Evolutionary conservation across 2,329 filamentous ascomycete genomes (phyloP).

Genomic region (Diaporthe australafricana): DNA sequence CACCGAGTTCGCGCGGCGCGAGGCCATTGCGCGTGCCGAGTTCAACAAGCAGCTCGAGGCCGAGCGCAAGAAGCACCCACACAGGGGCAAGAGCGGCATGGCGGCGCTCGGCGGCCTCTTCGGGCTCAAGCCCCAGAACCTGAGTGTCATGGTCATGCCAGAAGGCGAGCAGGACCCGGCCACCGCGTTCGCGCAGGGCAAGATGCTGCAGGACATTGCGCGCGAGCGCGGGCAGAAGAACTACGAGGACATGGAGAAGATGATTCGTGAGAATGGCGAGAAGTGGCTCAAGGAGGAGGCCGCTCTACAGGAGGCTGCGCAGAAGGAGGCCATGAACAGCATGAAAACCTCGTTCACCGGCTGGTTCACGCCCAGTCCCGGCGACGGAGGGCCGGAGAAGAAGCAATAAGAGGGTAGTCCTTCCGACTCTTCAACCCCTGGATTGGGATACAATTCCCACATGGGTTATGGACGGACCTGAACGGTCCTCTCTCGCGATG

Average conservation of each 20-base stretch:
- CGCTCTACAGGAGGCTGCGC: constrained; percentile 85
- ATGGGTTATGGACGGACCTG: not conserved
- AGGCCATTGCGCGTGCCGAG: constrained; percentile 85
- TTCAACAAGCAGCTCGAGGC: constrained; percentile 83
- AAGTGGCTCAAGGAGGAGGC: constrained; percentile 97
- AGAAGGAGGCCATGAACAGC: constrained; percentile 90
- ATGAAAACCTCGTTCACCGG: constrained; percentile 85
- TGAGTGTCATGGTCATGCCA: constrained; percentile 68
- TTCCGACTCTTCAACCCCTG: not conserved
- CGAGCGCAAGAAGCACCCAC: constrained; percentile 72
- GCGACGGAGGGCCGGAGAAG: not conserved
- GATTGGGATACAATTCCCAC: not conserved
- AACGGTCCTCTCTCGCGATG: not conserved
- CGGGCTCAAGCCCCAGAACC: constrained; percentile 79
- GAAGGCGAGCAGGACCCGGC: constrained; percentile 78
- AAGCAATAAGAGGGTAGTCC: constrained; percentile 2
- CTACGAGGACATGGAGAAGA: constrained; percentile 89
- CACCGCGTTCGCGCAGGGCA: constrained; percentile 88
- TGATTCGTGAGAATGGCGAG: constrained; percentile 93
- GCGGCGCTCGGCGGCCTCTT: constrained; percentile 78
- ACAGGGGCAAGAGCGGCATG: constrained; percentile 65
- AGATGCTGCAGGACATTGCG: constrained; percentile 96
- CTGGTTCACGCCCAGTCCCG: constrained; percentile 54
- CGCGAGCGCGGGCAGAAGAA: constrained; percentile 91
- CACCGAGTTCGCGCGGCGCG: constrained; percentile 87